A percentile compares a stretch with the other conserved stretches of the same genome.
Conservation (phyloP, 371 early-diverging fungal species). For the Funneliformis caledonium region DNA sequence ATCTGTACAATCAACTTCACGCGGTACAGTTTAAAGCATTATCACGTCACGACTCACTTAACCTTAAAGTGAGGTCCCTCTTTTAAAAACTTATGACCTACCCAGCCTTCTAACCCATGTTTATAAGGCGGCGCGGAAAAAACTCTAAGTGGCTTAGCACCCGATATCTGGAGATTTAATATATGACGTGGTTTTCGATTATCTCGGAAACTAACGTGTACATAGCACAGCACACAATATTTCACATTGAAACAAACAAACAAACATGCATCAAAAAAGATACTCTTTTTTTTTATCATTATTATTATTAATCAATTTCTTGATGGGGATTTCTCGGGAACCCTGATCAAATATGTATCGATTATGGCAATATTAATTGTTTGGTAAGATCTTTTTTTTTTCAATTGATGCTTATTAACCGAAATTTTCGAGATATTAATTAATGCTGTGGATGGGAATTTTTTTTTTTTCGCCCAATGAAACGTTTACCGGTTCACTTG, state of each 20-base stretch:
- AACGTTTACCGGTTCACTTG: too few species aligned
- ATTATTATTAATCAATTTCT: background rate
- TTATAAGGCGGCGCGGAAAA: background rate
- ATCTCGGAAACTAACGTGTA: background rate
- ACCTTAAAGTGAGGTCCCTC: too few species aligned
- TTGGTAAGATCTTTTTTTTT: too few species aligned
- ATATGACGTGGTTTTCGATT: background rate
- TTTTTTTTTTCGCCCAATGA: background rate
- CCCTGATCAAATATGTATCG: background rate
- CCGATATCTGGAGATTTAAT: background rate
- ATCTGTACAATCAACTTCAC: too few species aligned
- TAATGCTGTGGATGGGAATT: background rate
- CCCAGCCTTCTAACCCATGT: too few species aligned
- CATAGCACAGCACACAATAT: background rate
- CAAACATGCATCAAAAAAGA: background rate
- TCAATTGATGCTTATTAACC: too few species aligned
- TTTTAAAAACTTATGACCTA: too few species aligned
- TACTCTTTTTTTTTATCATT: background rate
- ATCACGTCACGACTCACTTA: too few species aligned
- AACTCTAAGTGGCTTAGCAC: background rate
- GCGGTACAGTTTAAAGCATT: too few species aligned
- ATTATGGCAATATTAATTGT: too few species aligned
- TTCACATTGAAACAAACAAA: background rate
- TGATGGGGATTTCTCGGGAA: background rate
- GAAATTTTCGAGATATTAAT: too few species aligned